These are phyloP conservation scores for Trichoderma reesei DNA, from an alignment of 495 filamentous ascomycete species.

Conservation along the genomic window DNA sequence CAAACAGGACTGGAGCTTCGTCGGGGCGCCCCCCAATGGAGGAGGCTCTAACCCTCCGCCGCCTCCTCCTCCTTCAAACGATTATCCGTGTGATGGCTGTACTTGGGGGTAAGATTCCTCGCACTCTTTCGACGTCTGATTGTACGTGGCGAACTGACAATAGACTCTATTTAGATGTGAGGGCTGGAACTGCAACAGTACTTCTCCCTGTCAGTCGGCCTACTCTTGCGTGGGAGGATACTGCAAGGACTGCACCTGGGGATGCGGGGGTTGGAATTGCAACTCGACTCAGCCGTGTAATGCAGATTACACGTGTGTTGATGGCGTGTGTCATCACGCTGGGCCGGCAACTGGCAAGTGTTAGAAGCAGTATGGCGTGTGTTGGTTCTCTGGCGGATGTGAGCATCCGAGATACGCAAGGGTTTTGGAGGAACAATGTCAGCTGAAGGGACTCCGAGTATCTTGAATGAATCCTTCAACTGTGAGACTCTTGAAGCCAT, in stretches of 20 bases:
- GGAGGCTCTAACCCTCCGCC: background rate
- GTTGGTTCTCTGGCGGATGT: too few relatives aligned
- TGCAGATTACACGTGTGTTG: background rate
- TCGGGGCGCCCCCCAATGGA: background rate
- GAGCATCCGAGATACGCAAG: too few relatives aligned
- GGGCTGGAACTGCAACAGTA: background rate
- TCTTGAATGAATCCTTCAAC: too few relatives aligned
- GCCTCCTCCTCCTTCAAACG: background rate
- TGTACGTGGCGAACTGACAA: background rate
- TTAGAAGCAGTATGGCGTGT: background rate
- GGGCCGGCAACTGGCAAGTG: background rate
- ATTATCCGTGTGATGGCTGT: background rate
- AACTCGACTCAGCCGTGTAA: background rate
- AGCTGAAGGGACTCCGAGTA: too few relatives aligned
- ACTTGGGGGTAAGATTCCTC: background rate
- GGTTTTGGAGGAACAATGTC: too few relatives aligned
- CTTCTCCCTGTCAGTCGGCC: background rate
- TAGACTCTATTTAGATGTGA: background rate
- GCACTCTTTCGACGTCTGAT: background rate
- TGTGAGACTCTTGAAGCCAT: too few relatives aligned
- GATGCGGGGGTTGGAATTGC: background rate
- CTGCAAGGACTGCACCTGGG: background rate
- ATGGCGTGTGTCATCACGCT: background rate
- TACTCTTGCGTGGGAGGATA: slow-evolving; percentile 1
- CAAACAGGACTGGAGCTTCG: background rate